A percentile compares a stretch with the other conserved stretches of the same genome.
Evolutionary conservation across 169 alveolate genomes (phyloP).

Genomic region (Plasmodium malariae): DNA sequence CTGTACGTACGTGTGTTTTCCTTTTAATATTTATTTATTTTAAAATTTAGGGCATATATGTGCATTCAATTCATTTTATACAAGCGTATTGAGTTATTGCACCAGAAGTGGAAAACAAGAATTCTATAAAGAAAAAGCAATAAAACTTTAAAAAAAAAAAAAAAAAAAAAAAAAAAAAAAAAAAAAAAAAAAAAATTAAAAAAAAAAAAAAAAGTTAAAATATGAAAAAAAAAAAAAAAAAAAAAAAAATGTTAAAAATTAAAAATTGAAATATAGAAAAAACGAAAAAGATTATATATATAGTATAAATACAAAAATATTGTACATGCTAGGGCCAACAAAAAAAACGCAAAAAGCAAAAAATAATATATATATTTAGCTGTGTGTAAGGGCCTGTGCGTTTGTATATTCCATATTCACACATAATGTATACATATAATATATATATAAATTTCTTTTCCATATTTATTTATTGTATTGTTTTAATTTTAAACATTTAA

Average conservation of each 20-base stretch:
- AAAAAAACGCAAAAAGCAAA: neutral
- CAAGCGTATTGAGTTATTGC: constrained; percentile 25
- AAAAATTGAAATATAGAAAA: neutral
- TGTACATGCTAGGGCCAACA: neutral
- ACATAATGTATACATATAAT: neutral
- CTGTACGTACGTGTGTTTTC: neutral
- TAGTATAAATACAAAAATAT: neutral
- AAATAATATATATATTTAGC: neutral
- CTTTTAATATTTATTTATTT: constrained; percentile 6
- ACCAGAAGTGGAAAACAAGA: neutral
- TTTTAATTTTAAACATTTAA: constrained; percentile 63
- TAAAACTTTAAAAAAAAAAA: neutral
- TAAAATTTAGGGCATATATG: constrained; percentile 6
- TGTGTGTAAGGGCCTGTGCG: neutral
- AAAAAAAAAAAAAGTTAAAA: constrained; percentile 7
- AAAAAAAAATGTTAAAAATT: neutral
- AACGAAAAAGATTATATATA: neutral
- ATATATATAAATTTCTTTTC: constrained; percentile 18
- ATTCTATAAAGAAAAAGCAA: neutral
- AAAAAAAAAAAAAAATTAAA: constrained; percentile 8
- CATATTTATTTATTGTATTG: constrained; percentile 28
- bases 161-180: constrained; percentile 7
- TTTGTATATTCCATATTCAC: neutral
- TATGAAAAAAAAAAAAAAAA: constrained; percentile 2
- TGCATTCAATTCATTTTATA: constrained; percentile 28